Base-by-base conservation (phyloP, 75 land plant genomes). In the Cryptomeria japonica region DNA sequence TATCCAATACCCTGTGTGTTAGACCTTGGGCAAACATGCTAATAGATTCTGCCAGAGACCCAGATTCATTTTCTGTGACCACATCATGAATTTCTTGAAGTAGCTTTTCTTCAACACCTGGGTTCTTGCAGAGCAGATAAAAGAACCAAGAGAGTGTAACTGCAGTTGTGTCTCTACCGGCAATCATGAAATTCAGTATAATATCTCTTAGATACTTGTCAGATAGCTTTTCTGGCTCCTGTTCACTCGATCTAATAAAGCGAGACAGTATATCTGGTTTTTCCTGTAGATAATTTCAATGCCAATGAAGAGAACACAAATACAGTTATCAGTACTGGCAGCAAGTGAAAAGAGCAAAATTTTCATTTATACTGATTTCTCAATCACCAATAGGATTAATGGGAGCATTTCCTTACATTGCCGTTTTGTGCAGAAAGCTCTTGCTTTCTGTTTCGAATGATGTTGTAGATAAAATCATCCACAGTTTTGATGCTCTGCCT, bases 161-260 rank as follows among this genome's bases (percentile, higher is more conserved):
- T 46, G 97, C 96, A 36, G 99, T 94, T 72, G 99, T 95, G 91
- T 97, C 99, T 68, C 93, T 91, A 16, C 98, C 97, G 22, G 98
- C 97, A 28, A 97, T 92, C 42, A 97, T 86, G 87, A 97, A 94
- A 80, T 93, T 95, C 44, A 97, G 87, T 3, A 92, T 87, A 31
- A 94, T 91, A 85, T 96, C 98, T 37, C 96, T 88, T 58, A 97
- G 88, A 64, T 92, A 91, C 72, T 86, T 88, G 72, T 91, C 88
- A 12, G 80, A 84, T 18, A 82, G 84, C 28, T 18, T 86, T 44
- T 90, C 90, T 32, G 93, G 91, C 49, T 94, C 92, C 25, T 87
- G 41, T 53, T 93, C 93, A 36, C 70, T 89, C 16, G 85, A 42
- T 11, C 88, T 38, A 75, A 97, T 75, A 87, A 95, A 96, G 77